These are phyloP conservation scores for Apiospora hydei DNA, from an alignment of 2,329 filamentous ascomycete species.

Conservation along the genomic window DNA sequence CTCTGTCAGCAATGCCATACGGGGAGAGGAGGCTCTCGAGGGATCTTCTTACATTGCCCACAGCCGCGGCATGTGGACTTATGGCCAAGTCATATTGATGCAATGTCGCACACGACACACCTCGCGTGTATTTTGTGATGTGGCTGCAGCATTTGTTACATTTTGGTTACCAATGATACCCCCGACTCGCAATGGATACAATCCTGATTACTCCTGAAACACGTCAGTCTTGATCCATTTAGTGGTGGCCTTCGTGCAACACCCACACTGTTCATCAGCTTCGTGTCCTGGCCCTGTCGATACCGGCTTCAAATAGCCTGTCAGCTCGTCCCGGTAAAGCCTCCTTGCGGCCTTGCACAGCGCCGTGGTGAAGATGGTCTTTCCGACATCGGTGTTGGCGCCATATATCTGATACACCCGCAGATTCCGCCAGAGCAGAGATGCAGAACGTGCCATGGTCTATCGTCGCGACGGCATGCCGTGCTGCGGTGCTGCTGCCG, in stretches of 20 bases:
- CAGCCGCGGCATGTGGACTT: conserved; percentile 79
- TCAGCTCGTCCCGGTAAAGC: conserved; percentile 52
- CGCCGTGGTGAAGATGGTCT: conserved; percentile 80
- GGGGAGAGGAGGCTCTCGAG: neutral
- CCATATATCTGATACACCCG: conserved; percentile 80
- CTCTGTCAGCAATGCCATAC: neutral
- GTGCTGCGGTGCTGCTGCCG: conserved; percentile 10
- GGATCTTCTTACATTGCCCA: conserved; percentile 47
- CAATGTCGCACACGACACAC: conserved; percentile 60
- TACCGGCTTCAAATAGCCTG: conserved; percentile 80
- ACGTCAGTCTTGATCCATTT: neutral
- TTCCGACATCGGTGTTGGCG: conserved; percentile 85
- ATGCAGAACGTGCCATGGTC: conserved; percentile 57
- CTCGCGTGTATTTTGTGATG: conserved; percentile 64
- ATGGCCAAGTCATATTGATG: conserved; percentile 77
- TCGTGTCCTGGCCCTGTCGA: conserved; percentile 76
- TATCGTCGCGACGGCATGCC: neutral
- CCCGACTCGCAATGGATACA: neutral
- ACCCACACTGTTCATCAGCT: conserved; percentile 71
- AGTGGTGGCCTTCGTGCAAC: neutral
- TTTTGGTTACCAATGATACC: neutral
- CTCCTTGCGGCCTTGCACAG: conserved; percentile 68
- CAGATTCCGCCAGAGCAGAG: conserved; percentile 72
- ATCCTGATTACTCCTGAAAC: neutral
- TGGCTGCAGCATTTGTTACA: conserved; percentile 56